Evolutionary conservation across 768 basidiomycete genomes (phyloP).

Genomic region (Xerocomellus intermedius): DNA sequence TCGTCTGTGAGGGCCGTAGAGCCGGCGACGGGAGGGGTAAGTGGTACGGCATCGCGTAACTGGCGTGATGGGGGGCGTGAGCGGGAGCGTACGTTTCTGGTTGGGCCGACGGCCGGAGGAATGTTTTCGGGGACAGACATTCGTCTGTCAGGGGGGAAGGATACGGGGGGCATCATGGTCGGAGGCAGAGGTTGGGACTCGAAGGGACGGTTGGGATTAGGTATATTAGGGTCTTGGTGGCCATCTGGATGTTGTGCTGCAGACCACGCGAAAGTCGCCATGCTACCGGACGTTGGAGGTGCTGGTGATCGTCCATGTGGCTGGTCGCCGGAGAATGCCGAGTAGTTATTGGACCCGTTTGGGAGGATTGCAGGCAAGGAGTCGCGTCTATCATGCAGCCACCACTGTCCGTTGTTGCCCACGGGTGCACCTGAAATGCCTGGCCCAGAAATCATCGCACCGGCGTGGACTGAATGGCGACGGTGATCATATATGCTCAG

Average conservation of each 20-base stretch:
- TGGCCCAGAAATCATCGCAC: slow-evolving; percentile 36
- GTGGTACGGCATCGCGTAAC: slow-evolving; percentile 42
- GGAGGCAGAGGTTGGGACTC: slow-evolving; percentile 47
- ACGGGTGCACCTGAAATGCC: slow-evolving; percentile 23
- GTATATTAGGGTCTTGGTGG: slow-evolving; percentile 45
- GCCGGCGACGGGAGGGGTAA: slow-evolving; percentile 36
- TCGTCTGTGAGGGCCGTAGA: slow-evolving; percentile 44
- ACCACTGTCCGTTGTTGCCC: slow-evolving; percentile 44
- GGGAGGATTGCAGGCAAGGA: slow-evolving; percentile 70
- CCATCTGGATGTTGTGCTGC: slow-evolving; percentile 45
- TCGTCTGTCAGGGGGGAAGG: slow-evolving; percentile 63
- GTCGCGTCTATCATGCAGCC: slow-evolving; percentile 69
- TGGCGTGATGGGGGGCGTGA: slow-evolving; percentile 74
- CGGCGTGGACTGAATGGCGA: slow-evolving; percentile 71
- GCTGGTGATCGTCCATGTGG: slow-evolving; percentile 62
- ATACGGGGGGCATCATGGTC: slow-evolving; percentile 56
- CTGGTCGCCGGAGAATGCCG: slow-evolving; percentile 62
- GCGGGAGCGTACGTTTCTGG: slow-evolving; percentile 58
- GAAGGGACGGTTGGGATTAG: slow-evolving; percentile 43
- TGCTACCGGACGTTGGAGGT: slow-evolving; percentile 54
- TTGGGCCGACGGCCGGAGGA: slow-evolving; percentile 43
- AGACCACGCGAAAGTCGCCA: slow-evolving; percentile 75
- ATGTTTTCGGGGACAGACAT: slow-evolving; percentile 72
- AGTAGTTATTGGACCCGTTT: slow-evolving; percentile 53
- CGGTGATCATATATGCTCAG: slow-evolving; percentile 72